Evolutionary conservation across 305 asterid species (phyloP).

Genomic region (Fraxinus paxiana): DNA sequence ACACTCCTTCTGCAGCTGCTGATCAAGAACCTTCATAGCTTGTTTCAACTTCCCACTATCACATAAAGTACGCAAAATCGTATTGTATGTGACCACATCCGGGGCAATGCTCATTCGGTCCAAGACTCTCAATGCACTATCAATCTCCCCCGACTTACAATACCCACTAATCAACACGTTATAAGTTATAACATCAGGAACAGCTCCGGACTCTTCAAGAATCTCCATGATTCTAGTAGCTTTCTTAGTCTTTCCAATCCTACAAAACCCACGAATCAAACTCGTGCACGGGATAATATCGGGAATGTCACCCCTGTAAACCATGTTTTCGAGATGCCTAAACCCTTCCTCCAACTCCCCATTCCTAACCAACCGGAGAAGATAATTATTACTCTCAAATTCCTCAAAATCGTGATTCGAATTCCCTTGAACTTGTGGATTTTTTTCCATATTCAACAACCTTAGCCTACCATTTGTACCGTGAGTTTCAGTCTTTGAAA

Average conservation of each 20-base stretch:
- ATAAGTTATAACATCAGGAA: conserved; percentile 84
- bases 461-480: conserved; percentile 42
- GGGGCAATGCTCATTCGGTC: conserved; percentile 79
- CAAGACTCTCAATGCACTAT: conserved; percentile 55
- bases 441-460: conserved; percentile 34
- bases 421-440: conserved; percentile 26
- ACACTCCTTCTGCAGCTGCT: conserved; percentile 58
- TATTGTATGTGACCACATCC: conserved; percentile 83
- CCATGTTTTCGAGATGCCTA: conserved; percentile 67
- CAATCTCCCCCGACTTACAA: conserved; percentile 73
- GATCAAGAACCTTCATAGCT: conserved; percentile 79
- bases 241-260: conserved; percentile 54
- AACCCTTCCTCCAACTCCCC: conserved; percentile 74
- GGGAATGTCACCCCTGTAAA: conserved; percentile 63
- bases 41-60: conserved; percentile 63
- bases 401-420: conserved; percentile 52
- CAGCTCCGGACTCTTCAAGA: conserved; percentile 81
- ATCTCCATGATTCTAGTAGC: conserved; percentile 70
- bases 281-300: conserved; percentile 73
- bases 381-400: conserved; percentile 63
- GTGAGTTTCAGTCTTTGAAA: conserved; percentile 40
- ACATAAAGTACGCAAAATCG: conserved; percentile 72
- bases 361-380: conserved; percentile 60
- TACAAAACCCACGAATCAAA: conserved; percentile 80
- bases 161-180: conserved; percentile 82